Evolutionary conservation across 202 grass and related monocot genomes (phyloP).

Genomic region (Eragrostis tef): DNA sequence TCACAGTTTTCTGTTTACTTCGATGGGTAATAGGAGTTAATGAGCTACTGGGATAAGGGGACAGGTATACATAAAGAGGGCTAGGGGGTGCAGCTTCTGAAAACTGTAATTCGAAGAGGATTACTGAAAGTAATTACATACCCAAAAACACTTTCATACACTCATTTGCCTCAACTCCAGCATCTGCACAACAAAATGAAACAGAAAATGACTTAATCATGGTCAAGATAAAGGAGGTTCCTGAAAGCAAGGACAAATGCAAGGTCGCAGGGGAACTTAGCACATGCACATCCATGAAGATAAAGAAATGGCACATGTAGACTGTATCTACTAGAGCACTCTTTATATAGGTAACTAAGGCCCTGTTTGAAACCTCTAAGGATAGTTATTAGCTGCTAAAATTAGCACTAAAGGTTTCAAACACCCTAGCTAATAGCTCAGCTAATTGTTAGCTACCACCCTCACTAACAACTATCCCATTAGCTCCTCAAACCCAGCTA

Average conservation of each 20-base stretch:
- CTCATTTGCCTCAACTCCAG: constrained; percentile 78
- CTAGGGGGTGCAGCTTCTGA: neutral
- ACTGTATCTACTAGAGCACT: neutral
- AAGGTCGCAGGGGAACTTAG: neutral
- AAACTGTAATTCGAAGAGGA: constrained; percentile 18
- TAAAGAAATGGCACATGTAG: neutral
- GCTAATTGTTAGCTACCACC: too few relatives aligned
- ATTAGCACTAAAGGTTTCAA: too few relatives aligned
- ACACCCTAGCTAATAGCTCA: too few relatives aligned
- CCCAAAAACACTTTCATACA: constrained; percentile 88
- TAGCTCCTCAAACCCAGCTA: too few relatives aligned
- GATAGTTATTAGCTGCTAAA: too few relatives aligned
- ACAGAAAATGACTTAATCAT: constrained; percentile 28
- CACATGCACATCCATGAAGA: neutral
- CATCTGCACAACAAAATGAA: constrained; percentile 54
- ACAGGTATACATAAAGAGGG: neutral
- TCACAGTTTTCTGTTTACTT: neutral
- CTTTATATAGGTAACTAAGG: neutral
- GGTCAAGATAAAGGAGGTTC: neutral
- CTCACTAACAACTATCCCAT: too few relatives aligned
- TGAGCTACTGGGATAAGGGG: neutral
- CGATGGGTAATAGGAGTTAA: neutral
- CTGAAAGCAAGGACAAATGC: neutral
- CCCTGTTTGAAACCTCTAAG: too few relatives aligned
- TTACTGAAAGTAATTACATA: constrained; percentile 39